Conservation (phyloP, 2,329 filamentous ascomycete genomes). For the Rhytidhysteron rufulum region DNA sequence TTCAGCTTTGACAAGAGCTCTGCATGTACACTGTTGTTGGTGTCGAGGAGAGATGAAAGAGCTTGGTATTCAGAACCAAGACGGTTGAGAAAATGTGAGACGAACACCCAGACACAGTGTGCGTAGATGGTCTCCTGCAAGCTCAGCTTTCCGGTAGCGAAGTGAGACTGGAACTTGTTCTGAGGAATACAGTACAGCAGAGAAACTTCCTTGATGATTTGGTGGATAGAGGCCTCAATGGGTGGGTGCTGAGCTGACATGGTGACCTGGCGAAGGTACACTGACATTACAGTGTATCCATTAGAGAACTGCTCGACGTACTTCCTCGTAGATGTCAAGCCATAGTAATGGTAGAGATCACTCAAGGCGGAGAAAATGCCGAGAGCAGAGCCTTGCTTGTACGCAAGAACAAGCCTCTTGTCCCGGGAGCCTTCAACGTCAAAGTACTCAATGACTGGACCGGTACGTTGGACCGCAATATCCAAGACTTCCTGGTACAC, state of each 20-base stretch:
- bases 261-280: slow-evolving; percentile 74
- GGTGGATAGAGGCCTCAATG: slow-evolving; percentile 91
- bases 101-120: slow-evolving; percentile 95
- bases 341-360: slow-evolving; percentile 98
- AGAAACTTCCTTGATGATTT: slow-evolving; percentile 98
- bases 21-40: slow-evolving; percentile 77
- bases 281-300: slow-evolving; percentile 93
- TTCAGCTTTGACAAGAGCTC: slow-evolving; percentile 92
- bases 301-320: slow-evolving; percentile 99
- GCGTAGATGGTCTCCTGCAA: slow-evolving; percentile 96
- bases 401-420: slow-evolving; percentile 91
- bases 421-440: slow-evolving; percentile 88
- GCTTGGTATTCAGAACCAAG: slow-evolving; percentile 89
- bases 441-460: slow-evolving; percentile 96
- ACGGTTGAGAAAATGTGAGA: slow-evolving; percentile 96
- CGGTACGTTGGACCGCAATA: slow-evolving; percentile 76
- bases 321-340: slow-evolving; percentile 91
- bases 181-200: slow-evolving; percentile 96
- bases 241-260: slow-evolving; percentile 60
- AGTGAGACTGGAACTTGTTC: slow-evolving; percentile 90
- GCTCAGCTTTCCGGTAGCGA: slow-evolving; percentile 80
- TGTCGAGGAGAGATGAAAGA: slow-evolving; percentile 73
- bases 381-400: slow-evolving; percentile 86
- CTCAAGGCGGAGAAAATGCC: slow-evolving; percentile 94
- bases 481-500: slow-evolving; percentile 94